These are phyloP conservation scores for Cyanidiococcus yangmingshanensis DNA, from an alignment of 23 red algal genomes.

Conservation along the genomic window DNA sequence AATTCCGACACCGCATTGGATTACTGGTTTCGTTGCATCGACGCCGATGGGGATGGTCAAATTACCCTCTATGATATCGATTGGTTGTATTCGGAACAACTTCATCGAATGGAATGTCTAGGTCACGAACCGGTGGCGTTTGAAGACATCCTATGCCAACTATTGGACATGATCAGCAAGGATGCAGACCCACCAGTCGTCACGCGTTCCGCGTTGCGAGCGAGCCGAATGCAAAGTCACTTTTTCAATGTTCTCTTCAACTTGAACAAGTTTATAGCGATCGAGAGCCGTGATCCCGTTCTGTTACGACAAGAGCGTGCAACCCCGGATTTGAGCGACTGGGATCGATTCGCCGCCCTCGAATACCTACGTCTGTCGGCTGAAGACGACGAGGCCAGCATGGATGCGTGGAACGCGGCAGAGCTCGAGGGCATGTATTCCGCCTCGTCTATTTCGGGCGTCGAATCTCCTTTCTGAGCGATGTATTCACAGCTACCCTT, in stretches of 20 bases:
- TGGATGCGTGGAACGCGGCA: slow-evolving; percentile 4
- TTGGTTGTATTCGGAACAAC: slow-evolving; percentile 95
- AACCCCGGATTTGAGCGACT: slow-evolving; percentile 87
- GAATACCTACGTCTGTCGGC: slow-evolving; percentile 85
- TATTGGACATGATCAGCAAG: slow-evolving; percentile 95
- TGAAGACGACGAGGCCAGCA: slow-evolving; percentile 80
- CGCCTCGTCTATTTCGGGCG: not conserved
- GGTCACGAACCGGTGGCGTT: slow-evolving; percentile 96
- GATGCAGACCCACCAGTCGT: slow-evolving; percentile 57
- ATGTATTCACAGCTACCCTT: too few species aligned
- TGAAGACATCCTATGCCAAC: slow-evolving; percentile 88
- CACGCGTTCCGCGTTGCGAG: slow-evolving; percentile 45
- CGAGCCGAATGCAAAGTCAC: slow-evolving; percentile 48
- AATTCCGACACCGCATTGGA: slow-evolving; percentile 73
- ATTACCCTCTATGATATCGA: slow-evolving; percentile 98
- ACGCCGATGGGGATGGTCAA: slow-evolving; percentile 93
- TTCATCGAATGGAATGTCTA: slow-evolving; percentile 97
- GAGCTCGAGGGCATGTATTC: not conserved
- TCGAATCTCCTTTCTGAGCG: slow-evolving; percentile 6
- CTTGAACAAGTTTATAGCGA: slow-evolving; percentile 97
- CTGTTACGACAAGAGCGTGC: slow-evolving; percentile 72
- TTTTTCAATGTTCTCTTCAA: slow-evolving; percentile 99
- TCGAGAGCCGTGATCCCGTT: slow-evolving; percentile 72
- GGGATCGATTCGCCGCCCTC: slow-evolving; percentile 96
- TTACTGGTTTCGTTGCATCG: slow-evolving; percentile 98